These are phyloP conservation scores for Carex myosuroides DNA, from an alignment of 176 grass and related monocot species.

Conservation along the genomic window DNA sequence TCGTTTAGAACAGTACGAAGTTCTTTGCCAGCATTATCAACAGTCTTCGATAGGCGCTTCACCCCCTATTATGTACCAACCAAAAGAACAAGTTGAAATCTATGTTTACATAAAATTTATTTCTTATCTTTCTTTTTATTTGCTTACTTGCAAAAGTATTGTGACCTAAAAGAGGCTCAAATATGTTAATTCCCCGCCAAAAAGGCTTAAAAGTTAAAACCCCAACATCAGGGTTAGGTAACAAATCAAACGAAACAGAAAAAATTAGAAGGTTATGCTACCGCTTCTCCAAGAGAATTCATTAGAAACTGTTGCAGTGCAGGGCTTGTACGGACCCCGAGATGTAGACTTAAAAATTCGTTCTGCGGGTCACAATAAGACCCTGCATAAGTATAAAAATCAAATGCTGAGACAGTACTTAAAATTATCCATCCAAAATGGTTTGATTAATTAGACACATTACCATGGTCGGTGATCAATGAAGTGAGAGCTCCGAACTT, in stretches of 20 bases:
- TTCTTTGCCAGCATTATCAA: constrained; percentile 81
- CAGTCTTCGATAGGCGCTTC: constrained; percentile 69
- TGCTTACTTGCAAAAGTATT: background rate
- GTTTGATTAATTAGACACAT: constrained; percentile 17
- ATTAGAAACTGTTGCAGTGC: constrained; percentile 90
- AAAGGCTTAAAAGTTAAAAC: background rate
- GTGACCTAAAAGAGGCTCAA: background rate
- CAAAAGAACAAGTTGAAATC: background rate
- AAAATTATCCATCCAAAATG: background rate
- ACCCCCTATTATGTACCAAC: constrained; percentile 46
- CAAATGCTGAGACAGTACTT: background rate
- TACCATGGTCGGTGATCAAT: constrained; percentile 82
- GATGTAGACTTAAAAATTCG: constrained; percentile 85
- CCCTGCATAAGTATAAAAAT: constrained; percentile 32
- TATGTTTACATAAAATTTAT: background rate
- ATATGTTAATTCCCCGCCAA: background rate
- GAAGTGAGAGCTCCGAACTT: constrained; percentile 62
- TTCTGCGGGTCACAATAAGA: constrained; percentile 65
- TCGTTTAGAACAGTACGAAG: constrained; percentile 75
- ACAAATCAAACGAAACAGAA: background rate
- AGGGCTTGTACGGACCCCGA: constrained; percentile 71
- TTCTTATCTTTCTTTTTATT: background rate
- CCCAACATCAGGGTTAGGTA: background rate
- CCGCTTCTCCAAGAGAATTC: constrained; percentile 86
- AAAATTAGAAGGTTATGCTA: constrained; percentile 23